Evolutionary conservation across 2,329 filamentous ascomycete species (phyloP), one percentile per base, ranked within the genome.

Genomic region (Hypoxylon sp.): DNA sequence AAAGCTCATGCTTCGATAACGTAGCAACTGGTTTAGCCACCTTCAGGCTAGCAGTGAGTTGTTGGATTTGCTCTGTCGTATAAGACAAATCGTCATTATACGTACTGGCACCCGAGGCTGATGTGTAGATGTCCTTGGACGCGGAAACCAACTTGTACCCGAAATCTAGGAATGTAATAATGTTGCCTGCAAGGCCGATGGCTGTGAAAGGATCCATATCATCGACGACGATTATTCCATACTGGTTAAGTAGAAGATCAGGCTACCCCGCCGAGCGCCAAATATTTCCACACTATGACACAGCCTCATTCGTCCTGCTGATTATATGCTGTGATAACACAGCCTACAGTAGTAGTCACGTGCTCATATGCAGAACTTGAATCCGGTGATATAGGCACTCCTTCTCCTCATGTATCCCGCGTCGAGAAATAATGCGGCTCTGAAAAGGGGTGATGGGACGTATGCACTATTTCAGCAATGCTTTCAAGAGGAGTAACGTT

Each of bases 161-260:
- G 18, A 68, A 68, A 45, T 68, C 65, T 8, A 68, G 4, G 36
- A 68, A 68, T 38, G 50, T 49, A 30, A 68, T 36, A n/a, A 65
- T 60, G 36, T 65, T 65, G 38, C 62, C 49, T 18, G 36, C 65
- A 24, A 68, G 62, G 2, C 65, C 65, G 48, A 68, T 65, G 5
- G 57, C 62, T 9, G 57, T 20, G 33, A 62, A 60, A n/a, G 62
- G 53, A 14, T 68, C 65, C 65, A 68, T 68, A n/a, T 45, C 22
- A n/a, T 45, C 22, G 50, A n/a, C 14, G 3, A 38, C 7, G 18
- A 22, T 38, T 49, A 14, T 5, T 12, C 12, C 53, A 3, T 58
- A 11, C 18, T 26, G 26, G 20, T 8, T 32, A 16, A 20, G 22
- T 3, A 24, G n/a, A 40, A 14, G 12, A 44, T 24, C n/a, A 51